Conservation (phyloP, 2,329 filamentous ascomycete genomes). For the Fusarium fujikuroi region DNA sequence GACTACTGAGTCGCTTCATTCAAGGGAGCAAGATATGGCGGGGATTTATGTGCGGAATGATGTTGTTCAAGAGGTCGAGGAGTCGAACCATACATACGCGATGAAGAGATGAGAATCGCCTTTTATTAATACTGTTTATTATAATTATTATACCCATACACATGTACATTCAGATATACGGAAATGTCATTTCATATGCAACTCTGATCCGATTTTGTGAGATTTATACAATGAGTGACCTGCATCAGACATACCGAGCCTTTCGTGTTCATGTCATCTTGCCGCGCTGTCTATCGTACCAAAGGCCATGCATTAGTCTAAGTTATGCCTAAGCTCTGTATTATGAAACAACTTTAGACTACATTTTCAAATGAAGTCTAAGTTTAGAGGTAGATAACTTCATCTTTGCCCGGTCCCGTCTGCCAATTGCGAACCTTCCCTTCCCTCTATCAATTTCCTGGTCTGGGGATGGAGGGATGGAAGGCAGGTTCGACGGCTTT, state of each 20-base stretch:
- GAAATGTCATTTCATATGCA: background rate
- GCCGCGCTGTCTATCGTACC: no score
- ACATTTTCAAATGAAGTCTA: background rate
- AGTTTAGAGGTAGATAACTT: background rate
- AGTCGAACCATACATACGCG: conserved; percentile 1
- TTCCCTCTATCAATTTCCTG: background rate
- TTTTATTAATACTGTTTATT: background rate
- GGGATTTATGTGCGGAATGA: conserved; percentile 36
- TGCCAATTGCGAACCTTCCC: background rate
- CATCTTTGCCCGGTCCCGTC: background rate
- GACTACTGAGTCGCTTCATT: background rate
- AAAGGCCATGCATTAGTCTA: background rate
- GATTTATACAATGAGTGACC: no score
- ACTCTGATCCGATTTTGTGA: background rate
- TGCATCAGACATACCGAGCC: background rate
- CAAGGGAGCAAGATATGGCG: conserved; percentile 5
- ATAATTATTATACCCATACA: background rate
- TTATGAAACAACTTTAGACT: background rate
- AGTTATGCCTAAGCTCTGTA: background rate
- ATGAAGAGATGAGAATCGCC: conserved; percentile 10
- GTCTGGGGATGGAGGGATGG: no score
- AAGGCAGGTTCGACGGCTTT: background rate
- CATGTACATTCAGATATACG: no score
- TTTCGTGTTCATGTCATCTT: no score
- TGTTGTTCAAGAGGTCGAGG: conserved; percentile 31